Conservation (phyloP, 495 filamentous ascomycete species). For the Penicillium angulare region DNA sequence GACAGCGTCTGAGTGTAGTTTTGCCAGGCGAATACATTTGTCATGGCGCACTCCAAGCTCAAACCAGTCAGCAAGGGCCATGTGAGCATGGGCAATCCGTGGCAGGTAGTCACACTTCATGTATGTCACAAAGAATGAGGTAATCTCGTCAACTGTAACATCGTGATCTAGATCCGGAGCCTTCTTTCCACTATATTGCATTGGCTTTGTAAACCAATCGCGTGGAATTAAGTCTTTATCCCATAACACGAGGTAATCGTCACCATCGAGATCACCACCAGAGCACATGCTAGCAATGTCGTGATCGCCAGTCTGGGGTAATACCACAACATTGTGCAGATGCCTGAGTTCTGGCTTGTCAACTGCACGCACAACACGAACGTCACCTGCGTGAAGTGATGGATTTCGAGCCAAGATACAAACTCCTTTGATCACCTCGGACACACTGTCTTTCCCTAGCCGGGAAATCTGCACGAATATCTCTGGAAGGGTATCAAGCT, state of each 20-base stretch:
- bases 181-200: conserved; percentile 62
- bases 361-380: conserved; percentile 84
- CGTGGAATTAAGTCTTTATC: conserved; percentile 70
- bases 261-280: conserved; percentile 92
- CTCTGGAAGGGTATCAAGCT: conserved; percentile 62
- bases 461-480: conserved; percentile 82
- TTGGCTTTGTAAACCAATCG: conserved; percentile 68
- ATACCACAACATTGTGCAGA: conserved; percentile 79
- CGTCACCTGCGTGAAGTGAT: conserved; percentile 90
- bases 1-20: conserved; percentile 85
- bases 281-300: conserved; percentile 92
- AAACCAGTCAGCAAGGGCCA: conserved; percentile 70
- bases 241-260: conserved; percentile 96
- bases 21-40: conserved; percentile 74
- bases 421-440: conserved; percentile 68
- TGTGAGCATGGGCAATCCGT: conserved; percentile 78
- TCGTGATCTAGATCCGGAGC: conserved; percentile 51
- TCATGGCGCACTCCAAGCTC: conserved; percentile 61
- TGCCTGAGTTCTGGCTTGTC: conserved; percentile 70
- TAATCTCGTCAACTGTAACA: conserved; percentile 68
- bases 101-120: conserved; percentile 89
- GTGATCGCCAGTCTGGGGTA: conserved; percentile 80
- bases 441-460: conserved; percentile 44
- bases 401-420: conserved; percentile 91
- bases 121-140: conserved; percentile 82